Conservation (phyloP, 306 rosid species). For the Hippophae rhamnoides region DNA sequence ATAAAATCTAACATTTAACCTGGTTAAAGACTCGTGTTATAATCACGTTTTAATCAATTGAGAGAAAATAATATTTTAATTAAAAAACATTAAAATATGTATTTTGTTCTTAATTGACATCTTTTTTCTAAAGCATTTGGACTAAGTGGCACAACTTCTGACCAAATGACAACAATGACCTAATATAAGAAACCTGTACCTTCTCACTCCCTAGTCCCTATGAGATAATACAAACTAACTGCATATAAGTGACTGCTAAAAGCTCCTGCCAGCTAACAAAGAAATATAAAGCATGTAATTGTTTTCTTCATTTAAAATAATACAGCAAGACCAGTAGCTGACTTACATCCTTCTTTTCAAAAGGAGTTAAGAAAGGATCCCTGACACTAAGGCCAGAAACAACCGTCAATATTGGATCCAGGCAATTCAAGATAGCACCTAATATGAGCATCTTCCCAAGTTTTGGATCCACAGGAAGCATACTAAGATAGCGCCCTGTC, state of each 20-base stretch:
- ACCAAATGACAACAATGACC: no score
- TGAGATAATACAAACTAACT: background rate
- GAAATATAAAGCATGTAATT: constrained; percentile 4
- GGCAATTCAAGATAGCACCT: constrained; percentile 78
- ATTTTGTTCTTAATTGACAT: no score
- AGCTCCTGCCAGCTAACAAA: background rate
- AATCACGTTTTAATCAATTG: no score
- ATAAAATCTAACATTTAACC: no score
- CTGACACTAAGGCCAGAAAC: constrained; percentile 94
- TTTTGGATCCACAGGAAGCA: constrained; percentile 98
- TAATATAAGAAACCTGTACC: no score
- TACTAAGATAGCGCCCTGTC: constrained; percentile 66
- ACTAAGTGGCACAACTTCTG: no score
- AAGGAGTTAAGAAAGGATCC: constrained; percentile 81
- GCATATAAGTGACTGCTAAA: background rate
- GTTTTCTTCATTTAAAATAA: background rate
- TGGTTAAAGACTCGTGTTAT: no score
- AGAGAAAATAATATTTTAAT: no score
- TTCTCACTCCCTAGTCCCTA: background rate
- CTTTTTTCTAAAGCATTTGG: no score
- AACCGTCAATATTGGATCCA: constrained; percentile 84
- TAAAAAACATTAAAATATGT: no score
- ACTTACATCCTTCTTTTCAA: constrained; percentile 90
- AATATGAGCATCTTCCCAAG: constrained; percentile 90
- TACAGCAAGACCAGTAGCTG: background rate